Percentiles rank a stretch among this genome's conserved stretches.
phyloP scores from a whole-genome alignment of 1,139 yeast species.

The Protomyces pachydermus region DNA sequence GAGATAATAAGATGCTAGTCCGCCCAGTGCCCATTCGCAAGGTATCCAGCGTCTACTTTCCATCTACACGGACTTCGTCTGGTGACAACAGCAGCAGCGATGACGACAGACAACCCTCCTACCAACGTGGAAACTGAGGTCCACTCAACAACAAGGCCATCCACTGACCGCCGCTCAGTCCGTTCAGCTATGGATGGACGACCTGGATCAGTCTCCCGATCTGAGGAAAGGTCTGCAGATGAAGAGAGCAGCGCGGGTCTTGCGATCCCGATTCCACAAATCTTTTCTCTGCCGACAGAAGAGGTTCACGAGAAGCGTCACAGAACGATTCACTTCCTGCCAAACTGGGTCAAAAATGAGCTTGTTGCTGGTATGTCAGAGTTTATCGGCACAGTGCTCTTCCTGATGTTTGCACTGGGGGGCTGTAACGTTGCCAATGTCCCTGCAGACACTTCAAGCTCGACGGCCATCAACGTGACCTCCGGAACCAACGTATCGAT shows the following conservation, averaged over 20 bases:
- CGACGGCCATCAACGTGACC: constrained; percentile 2
- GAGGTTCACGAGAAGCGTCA: not conserved
- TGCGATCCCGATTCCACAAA: not conserved
- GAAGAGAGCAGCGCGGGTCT: not conserved
- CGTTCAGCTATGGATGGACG: not conserved
- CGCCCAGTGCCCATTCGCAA: no score
- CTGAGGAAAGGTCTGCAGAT: not conserved
- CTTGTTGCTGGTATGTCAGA: constrained; percentile 57
- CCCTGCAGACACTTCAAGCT: constrained; percentile 2
- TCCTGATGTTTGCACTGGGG: constrained; percentile 73
- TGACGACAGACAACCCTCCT: no score
- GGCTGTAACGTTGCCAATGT: constrained; percentile 83
- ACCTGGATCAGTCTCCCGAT: not conserved
- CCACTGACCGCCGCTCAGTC: no score
- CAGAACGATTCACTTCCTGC: constrained; percentile 6
- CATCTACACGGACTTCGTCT: no score
- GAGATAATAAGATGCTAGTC: no score
- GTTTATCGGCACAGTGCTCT: constrained; percentile 79
- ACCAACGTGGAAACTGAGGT: no score
- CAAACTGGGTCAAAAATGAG: constrained; percentile 46
- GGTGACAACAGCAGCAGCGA: no score
- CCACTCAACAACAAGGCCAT: no score
- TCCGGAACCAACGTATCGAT: constrained; percentile 50
- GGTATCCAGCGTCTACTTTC: no score
- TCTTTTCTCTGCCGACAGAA: not conserved